phyloP scores from a whole-genome alignment of 257 asterid species.

The Nyctanthes arbortristis region DNA sequence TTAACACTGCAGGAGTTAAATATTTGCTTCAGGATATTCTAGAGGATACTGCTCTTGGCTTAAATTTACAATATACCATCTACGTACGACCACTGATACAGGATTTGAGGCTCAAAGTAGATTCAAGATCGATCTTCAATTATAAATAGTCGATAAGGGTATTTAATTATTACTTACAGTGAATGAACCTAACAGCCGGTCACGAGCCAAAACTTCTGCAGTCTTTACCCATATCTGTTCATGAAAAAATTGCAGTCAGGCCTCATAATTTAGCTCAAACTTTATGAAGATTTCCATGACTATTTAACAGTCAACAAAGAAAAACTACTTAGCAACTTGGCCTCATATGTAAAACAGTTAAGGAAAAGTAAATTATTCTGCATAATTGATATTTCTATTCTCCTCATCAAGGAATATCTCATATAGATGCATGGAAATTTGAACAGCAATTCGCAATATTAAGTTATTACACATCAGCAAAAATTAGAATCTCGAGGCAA shows the following conservation, averaged over 20 bases:
- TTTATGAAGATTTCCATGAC: neutral
- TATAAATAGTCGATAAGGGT: neutral
- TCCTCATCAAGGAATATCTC: neutral
- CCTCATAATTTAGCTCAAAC: neutral
- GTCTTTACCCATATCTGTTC: slow-evolving; percentile 91
- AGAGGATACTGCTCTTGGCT: neutral
- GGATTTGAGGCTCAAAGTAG: neutral
- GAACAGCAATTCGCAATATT: neutral
- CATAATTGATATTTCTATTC: neutral
- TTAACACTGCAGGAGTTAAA: neutral
- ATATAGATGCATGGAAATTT: neutral
- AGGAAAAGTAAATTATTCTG: neutral
- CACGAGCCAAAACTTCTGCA: slow-evolving; percentile 94
- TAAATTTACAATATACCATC: neutral
- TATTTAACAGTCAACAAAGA: neutral
- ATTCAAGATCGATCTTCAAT: neutral
- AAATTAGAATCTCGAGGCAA: neutral
- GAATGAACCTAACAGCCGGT: slow-evolving; percentile 87
- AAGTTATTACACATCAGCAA: neutral
- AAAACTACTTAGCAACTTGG: neutral
- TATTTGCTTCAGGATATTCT: neutral
- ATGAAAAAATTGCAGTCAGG: slow-evolving; percentile 11
- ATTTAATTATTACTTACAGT: slow-evolving; percentile 56
- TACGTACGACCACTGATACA: neutral
- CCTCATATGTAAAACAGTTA: neutral